phyloP scores from a whole-genome alignment of 2,329 filamentous ascomycete genomes.

The Alternaria sp. region DNA sequence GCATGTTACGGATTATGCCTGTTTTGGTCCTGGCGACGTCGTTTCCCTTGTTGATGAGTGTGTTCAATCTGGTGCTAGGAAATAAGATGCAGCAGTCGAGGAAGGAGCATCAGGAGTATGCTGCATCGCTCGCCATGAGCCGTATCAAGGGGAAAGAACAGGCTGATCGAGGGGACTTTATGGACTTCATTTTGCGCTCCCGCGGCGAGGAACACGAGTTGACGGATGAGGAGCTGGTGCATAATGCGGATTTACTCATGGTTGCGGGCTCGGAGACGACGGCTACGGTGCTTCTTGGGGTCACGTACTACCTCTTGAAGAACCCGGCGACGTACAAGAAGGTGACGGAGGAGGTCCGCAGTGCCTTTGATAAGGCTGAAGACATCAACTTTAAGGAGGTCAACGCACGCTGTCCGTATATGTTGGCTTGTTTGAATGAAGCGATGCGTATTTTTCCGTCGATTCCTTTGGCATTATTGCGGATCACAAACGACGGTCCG shows the following conservation, averaged over 20 bases:
- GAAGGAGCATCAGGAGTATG: not conserved
- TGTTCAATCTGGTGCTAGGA: not conserved
- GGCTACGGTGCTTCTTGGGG: not conserved
- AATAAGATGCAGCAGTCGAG: not conserved
- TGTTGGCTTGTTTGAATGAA: not conserved
- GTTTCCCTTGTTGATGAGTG: not conserved
- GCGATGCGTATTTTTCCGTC: not conserved
- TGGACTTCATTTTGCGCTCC: not conserved
- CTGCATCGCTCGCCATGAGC: not conserved
- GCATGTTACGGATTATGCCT: not conserved
- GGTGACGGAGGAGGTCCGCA: not conserved
- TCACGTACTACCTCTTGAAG: not conserved
- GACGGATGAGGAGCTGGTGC: not conserved
- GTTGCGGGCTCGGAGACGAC: not conserved
- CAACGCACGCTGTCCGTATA: not conserved
- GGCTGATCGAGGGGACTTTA: not conserved
- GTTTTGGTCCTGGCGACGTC: not conserved
- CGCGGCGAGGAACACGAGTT: not conserved
- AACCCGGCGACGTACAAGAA: not conserved
- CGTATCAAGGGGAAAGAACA: not conserved
- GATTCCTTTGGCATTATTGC: not conserved
- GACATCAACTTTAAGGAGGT: not conserved
- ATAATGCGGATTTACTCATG: not conserved
- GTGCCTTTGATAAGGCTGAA: not conserved
- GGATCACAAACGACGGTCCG: not conserved